Evolutionary conservation across 2,329 filamentous ascomycete species (phyloP).

Genomic region (Herpotrichia juniperi): DNA sequence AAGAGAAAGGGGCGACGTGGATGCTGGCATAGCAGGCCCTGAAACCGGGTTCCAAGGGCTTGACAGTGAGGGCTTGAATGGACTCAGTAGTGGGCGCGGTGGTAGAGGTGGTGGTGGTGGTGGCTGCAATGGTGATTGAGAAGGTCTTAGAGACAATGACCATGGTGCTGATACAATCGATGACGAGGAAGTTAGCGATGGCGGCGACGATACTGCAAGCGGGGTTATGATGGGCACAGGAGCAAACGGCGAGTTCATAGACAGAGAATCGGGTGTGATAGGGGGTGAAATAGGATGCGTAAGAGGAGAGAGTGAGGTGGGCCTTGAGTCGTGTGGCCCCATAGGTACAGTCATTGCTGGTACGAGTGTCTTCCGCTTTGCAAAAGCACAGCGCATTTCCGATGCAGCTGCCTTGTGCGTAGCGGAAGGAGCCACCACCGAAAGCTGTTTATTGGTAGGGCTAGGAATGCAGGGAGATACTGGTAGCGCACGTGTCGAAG

Average conservation of each 20-base stretch:
- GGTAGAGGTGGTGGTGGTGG: background rate
- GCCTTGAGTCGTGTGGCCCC: background rate
- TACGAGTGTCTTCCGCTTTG: background rate
- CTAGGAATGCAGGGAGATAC: background rate
- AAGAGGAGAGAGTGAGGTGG: constrained; percentile 7
- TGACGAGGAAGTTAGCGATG: constrained; percentile 22
- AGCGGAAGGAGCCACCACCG: constrained; percentile 5
- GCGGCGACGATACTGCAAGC: constrained; percentile 23
- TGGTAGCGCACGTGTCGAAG: background rate
- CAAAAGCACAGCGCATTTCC: constrained; percentile 11
- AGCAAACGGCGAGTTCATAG: constrained; percentile 3
- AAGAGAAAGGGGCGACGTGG: background rate
- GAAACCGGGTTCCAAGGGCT: constrained; percentile 2
- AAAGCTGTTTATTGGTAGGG: background rate
- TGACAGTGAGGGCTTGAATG: background rate
- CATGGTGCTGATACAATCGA: background rate
- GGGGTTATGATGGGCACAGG: constrained; percentile 16
- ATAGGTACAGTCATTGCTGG: constrained; percentile 3
- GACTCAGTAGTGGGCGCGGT: background rate
- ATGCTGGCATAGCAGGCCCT: background rate
- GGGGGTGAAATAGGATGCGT: constrained; percentile 1
- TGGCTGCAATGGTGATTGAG: background rate
- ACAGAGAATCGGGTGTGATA: background rate
- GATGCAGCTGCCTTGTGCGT: constrained; percentile 15
- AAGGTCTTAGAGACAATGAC: background rate